Evolutionary conservation across 73 alveolate species (phyloP).

Genomic region (Paramecium biaurelia): DNA sequence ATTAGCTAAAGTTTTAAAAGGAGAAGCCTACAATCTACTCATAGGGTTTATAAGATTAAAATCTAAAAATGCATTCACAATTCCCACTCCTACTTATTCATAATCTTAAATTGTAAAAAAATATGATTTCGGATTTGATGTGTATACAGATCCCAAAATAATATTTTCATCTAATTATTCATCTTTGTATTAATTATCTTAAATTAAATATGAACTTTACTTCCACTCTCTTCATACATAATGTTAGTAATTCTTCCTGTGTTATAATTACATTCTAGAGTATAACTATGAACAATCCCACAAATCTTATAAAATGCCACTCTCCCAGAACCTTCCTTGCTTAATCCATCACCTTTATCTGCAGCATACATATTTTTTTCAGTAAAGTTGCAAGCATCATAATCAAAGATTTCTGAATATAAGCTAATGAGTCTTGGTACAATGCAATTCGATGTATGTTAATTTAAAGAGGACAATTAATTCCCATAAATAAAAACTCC

Average conservation of each 20-base stretch:
- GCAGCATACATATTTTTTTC: conserved; percentile 89
- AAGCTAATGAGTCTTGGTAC: conserved; percentile 85
- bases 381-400: conserved; percentile 80
- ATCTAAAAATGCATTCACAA: conserved; percentile 47
- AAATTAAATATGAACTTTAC: background rate
- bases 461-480: background rate
- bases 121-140: background rate
- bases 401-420: conserved; percentile 90
- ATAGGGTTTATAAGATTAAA: conserved; percentile 42
- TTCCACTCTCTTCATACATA: background rate
- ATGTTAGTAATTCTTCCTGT: conserved; percentile 62
- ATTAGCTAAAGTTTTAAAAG: conserved; percentile 8
- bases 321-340: conserved; percentile 97
- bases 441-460: conserved; percentile 60
- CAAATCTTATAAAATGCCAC: conserved; percentile 94
- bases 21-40: conserved; percentile 45
- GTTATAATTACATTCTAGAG: conserved; percentile 97
- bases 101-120: conserved; percentile 26
- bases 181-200: background rate
- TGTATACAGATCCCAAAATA: background rate
- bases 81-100: conserved; percentile 30
- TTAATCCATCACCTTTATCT: conserved; percentile 85
- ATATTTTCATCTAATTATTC: conserved; percentile 11
- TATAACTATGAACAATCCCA: conserved; percentile 88
- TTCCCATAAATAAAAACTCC: conserved; percentile 97